A percentile compares a stretch with the other conserved stretches of the same genome.
Conservation (phyloP, 164 flowering plant species). For the Magnolia sinica region DNA sequence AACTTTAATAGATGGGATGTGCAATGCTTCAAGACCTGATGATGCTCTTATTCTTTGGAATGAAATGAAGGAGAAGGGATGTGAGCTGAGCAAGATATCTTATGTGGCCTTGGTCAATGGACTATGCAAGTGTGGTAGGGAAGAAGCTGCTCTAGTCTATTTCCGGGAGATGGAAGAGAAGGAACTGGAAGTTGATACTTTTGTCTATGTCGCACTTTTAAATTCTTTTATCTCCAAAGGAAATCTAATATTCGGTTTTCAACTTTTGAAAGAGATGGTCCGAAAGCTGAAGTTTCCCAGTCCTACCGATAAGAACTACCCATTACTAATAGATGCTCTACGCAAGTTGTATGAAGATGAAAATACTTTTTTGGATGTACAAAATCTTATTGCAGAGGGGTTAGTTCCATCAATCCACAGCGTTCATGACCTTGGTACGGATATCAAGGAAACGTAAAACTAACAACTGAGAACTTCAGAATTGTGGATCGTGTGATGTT, state of each 20-base stretch:
- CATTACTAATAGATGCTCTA: conserved; percentile 31
- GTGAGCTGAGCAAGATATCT: conserved; percentile 62
- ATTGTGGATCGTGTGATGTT: neutral
- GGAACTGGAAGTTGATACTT: conserved; percentile 52
- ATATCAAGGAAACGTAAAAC: neutral
- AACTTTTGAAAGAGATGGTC: conserved; percentile 51
- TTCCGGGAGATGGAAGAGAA: conserved; percentile 60
- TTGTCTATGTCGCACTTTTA: conserved; percentile 50
- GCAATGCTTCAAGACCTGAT: conserved; percentile 57
- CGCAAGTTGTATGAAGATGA: conserved; percentile 41
- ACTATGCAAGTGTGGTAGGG: conserved; percentile 68
- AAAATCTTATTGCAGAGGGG: conserved; percentile 45
- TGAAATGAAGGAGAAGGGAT: conserved; percentile 56
- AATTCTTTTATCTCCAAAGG: conserved; percentile 39
- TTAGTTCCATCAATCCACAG: conserved; percentile 30
- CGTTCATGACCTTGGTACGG: conserved; percentile 9
- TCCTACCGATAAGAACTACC: conserved; percentile 42
- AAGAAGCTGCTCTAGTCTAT: conserved; percentile 41
- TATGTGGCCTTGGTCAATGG: conserved; percentile 73
- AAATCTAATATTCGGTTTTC: conserved; percentile 38
- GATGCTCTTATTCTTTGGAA: conserved; percentile 68
- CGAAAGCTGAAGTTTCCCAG: conserved; percentile 39
- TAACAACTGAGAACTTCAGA: neutral
- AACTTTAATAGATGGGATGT: conserved; percentile 70
- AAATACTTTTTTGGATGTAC: conserved; percentile 36